Conservation (phyloP, 2,329 filamentous ascomycete species). For the Elsinoe australis region DNA sequence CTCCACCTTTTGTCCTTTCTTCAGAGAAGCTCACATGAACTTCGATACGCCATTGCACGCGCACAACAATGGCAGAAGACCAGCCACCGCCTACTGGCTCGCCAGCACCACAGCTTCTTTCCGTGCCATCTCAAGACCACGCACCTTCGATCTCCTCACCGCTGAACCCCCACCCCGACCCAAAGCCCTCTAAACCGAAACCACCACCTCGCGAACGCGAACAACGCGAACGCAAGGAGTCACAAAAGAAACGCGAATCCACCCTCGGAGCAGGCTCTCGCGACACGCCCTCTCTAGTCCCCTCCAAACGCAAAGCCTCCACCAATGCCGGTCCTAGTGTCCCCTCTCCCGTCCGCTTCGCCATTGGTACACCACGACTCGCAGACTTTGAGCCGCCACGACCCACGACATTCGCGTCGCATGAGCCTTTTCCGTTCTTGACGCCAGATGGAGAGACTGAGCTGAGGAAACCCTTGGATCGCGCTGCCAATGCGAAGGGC, state of each 20-base stretch:
- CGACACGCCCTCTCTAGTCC: conserved; percentile 33
- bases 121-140: conserved; percentile 57
- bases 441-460: conserved; percentile 37
- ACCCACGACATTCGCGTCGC: conserved; percentile 40
- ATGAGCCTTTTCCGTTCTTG: conserved; percentile 39
- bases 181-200: conserved; percentile 36
- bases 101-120: not conserved
- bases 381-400: conserved; percentile 44
- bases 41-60: no score
- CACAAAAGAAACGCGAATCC: conserved; percentile 47
- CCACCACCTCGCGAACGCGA: conserved; percentile 40
- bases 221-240: conserved; percentile 45
- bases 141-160: conserved; percentile 64
- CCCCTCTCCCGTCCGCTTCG: conserved; percentile 45
- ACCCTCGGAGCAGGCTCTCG: conserved; percentile 30
- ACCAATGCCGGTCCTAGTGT: conserved; percentile 26
- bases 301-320: conserved; percentile 33
- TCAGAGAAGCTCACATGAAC: no score
- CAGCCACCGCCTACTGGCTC: conserved; percentile 5
- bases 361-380: conserved; percentile 40
- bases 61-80: conserved; percentile 7
- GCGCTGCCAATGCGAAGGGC: conserved; percentile 57
- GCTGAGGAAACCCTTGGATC: conserved; percentile 43
- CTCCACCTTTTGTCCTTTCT: no score
- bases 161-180: conserved; percentile 57